These are phyloP conservation scores for Anaeromyces robustus DNA, from an alignment of 192 early-diverging fungal genomes.

Conservation along the genomic window DNA sequence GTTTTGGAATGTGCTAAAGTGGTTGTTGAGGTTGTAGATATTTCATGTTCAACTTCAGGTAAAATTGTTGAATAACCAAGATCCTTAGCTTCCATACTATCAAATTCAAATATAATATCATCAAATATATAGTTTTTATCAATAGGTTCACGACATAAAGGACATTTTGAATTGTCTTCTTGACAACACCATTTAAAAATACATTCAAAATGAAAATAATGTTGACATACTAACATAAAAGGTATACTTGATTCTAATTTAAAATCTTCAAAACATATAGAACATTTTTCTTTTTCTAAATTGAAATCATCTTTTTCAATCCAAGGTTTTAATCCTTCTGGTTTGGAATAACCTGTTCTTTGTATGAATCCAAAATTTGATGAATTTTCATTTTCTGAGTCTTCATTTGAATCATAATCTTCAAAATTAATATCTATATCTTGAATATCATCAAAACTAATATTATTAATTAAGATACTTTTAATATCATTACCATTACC, in stretches of 20 bases:
- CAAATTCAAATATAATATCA: not conserved
- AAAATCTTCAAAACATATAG: not conserved
- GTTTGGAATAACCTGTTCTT: not conserved
- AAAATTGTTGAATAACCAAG: not conserved
- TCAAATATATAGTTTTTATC: not conserved
- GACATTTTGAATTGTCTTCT: not conserved
- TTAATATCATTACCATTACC: no score
- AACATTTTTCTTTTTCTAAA: not conserved
- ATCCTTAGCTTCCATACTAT: not conserved
- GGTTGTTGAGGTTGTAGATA: not conserved
- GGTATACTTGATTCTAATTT: not conserved
- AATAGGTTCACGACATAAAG: not conserved
- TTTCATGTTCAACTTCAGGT: not conserved
- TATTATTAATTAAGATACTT: no score
- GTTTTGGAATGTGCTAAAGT: not conserved
- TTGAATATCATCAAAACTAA: not conserved
- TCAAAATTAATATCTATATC: not conserved
- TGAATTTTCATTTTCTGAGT: not conserved
- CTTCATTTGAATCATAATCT: no score
- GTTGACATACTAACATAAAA: not conserved
- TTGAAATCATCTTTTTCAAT: not conserved
- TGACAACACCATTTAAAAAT: not conserved
- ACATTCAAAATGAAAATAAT: not conserved
- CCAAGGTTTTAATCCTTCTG: not conserved
- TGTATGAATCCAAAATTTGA: not conserved